Conservation (phyloP, 306 rosid genomes). For the Prunus armeniaca region DNA sequence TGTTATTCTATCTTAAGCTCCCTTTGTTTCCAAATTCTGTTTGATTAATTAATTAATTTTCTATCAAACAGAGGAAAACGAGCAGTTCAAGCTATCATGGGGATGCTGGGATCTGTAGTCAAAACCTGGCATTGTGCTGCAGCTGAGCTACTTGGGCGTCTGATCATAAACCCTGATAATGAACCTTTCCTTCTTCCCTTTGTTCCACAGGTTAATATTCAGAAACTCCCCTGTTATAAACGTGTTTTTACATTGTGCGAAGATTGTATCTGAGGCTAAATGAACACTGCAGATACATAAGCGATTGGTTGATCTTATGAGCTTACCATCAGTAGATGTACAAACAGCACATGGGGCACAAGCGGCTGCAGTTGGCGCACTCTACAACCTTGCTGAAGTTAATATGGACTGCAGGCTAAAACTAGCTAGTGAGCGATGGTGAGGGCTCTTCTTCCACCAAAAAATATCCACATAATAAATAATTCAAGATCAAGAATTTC, state of each 20-base stretch:
- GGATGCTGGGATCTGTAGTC: conserved; percentile 77
- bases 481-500: background rate
- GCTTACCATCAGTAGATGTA: background rate
- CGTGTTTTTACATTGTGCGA: background rate
- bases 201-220: conserved; percentile 66
- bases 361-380: conserved; percentile 96
- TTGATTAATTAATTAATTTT: conserved; percentile 17
- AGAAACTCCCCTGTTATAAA: background rate
- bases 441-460: conserved; percentile 7
- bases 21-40: conserved; percentile 20
- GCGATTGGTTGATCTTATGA: conserved; percentile 32
- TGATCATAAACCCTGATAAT: conserved; percentile 90
- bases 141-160: conserved; percentile 93
- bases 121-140: conserved; percentile 97
- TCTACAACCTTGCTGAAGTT: conserved; percentile 96
- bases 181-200: conserved; percentile 87
- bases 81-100: conserved; percentile 90
- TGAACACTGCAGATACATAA: conserved; percentile 71
- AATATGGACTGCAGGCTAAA: conserved; percentile 96
- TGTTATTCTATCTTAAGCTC: background rate
- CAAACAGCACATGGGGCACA: conserved; percentile 72
- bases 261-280: background rate
- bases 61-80: conserved; percentile 66
- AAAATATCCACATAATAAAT: background rate
- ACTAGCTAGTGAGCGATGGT: conserved; percentile 98